A percentile compares a stretch with the other conserved stretches of the same genome.
Evolutionary conservation across 2,329 filamentous ascomycete species (phyloP).

Genomic region (Fusarium agapanthi): DNA sequence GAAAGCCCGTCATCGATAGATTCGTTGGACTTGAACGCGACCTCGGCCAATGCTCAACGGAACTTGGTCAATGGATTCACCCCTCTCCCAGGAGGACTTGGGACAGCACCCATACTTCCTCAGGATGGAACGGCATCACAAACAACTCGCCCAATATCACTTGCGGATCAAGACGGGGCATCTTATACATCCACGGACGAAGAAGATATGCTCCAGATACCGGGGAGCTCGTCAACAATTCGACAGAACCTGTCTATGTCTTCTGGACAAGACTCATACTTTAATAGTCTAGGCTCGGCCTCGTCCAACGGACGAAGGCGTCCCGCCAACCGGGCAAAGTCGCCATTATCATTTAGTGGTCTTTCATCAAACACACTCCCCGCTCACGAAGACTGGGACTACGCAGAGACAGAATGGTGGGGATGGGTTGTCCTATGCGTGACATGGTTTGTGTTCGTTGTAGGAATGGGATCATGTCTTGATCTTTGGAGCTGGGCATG

Average conservation of each 20-base stretch:
- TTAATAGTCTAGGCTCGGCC: slow-evolving; percentile 51
- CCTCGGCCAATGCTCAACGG: slow-evolving; percentile 54
- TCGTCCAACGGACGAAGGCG: slow-evolving; percentile 55
- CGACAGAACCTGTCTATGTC: slow-evolving; percentile 56
- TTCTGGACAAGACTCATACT: slow-evolving; percentile 72
- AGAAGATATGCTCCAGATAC: slow-evolving; percentile 77
- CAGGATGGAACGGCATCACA: slow-evolving; percentile 24
- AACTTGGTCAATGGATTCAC: slow-evolving; percentile 58
- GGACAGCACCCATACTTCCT: slow-evolving; percentile 22
- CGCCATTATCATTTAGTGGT: slow-evolving; percentile 66
- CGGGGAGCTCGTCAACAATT: slow-evolving; percentile 55
- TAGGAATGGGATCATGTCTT: slow-evolving; percentile 95
- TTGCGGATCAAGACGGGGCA: slow-evolving; percentile 32
- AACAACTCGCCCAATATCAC: slow-evolving; percentile 9
- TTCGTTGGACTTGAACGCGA: slow-evolving; percentile 57
- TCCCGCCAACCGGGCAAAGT: slow-evolving; percentile 64
- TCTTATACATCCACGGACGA: slow-evolving; percentile 76
- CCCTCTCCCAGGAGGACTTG: slow-evolving; percentile 44
- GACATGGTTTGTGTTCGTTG: slow-evolving; percentile 95
- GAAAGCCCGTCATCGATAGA: slow-evolving; percentile 42
- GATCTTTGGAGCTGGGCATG: slow-evolving; percentile 99
- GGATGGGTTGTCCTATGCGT: slow-evolving; percentile 91
- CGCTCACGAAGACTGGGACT: slow-evolving; percentile 77
- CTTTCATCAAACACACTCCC: slow-evolving; percentile 59
- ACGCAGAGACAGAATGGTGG: slow-evolving; percentile 97